Conservation (phyloP, 2,329 filamentous ascomycete species). For the Claviceps capensis region DNA sequence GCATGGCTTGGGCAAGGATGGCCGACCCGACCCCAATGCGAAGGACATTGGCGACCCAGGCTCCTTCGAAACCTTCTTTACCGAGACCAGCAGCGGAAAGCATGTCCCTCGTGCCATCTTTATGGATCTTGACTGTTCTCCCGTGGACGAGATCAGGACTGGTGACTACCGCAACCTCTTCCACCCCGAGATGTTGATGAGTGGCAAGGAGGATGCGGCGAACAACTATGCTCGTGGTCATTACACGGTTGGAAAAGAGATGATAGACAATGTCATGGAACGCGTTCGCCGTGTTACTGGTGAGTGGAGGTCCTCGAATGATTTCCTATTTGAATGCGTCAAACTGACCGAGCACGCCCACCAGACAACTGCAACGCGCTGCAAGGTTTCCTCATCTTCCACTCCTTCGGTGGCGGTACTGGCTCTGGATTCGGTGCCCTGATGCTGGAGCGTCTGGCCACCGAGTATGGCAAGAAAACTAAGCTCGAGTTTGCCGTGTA, state of each 20-base stretch:
- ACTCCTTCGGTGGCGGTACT: conserved; percentile 61
- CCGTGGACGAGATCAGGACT: conserved; percentile 61
- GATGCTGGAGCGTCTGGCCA: conserved; percentile 57
- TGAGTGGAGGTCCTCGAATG: conserved; percentile 23
- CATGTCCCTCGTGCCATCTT: conserved; percentile 61
- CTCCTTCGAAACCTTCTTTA: conserved; percentile 62
- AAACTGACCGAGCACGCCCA: conserved; percentile 9
- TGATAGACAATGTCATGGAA: conserved; percentile 58
- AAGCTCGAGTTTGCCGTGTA: conserved; percentile 66
- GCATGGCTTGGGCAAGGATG: conserved; percentile 54
- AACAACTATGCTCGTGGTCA: conserved; percentile 68
- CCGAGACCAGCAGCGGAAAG: conserved; percentile 57
- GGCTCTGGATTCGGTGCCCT: conserved; percentile 61
- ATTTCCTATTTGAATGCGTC: not conserved
- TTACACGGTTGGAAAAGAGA: conserved; percentile 66
- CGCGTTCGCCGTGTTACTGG: conserved; percentile 56
- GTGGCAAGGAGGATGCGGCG: conserved; percentile 63
- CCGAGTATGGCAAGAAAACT: conserved; percentile 63
- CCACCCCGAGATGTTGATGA: conserved; percentile 59
- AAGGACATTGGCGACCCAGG: conserved; percentile 47
- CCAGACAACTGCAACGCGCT: conserved; percentile 60
- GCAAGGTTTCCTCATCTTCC: conserved; percentile 62
- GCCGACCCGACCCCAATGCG: conserved; percentile 46
- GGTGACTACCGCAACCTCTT: conserved; percentile 55
- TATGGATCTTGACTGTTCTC: conserved; percentile 58